Evolutionary conservation across 139 green algal genomes (phyloP).

Genomic region (Chlamydomonas sp.): DNA sequence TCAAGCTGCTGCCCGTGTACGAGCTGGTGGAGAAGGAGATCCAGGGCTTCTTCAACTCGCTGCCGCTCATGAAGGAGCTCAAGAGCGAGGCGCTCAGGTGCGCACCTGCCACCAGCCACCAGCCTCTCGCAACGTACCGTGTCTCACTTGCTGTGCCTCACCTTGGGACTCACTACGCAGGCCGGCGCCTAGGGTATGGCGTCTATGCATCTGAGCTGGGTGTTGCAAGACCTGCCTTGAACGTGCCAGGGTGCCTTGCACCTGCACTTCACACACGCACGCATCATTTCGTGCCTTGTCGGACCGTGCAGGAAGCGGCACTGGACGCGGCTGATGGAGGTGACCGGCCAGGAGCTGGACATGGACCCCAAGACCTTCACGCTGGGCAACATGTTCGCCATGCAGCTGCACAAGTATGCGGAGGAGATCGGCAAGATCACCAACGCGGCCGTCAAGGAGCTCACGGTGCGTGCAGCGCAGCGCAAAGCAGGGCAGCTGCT

Average conservation of each 20-base stretch:
- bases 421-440: constrained; percentile 82
- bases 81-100: constrained; percentile 81
- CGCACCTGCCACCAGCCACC: neutral
- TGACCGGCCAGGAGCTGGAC: constrained; percentile 86
- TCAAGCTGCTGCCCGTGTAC: constrained; percentile 76
- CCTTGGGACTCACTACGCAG: too few species aligned
- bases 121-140: too few species aligned
- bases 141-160: too few species aligned
- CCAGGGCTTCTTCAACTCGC: constrained; percentile 79
- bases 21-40: constrained; percentile 77
- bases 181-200: too few species aligned
- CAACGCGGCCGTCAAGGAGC: constrained; percentile 82
- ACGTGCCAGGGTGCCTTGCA: too few species aligned
- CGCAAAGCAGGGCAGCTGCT: too few species aligned
- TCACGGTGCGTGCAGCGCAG: constrained; percentile 54
- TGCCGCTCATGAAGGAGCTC: constrained; percentile 87
- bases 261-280: too few species aligned
- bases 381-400: constrained; percentile 83
- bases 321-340: constrained; percentile 83
- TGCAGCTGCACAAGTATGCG: constrained; percentile 78
- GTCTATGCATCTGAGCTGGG: too few species aligned
- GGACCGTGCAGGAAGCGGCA: constrained; percentile 67
- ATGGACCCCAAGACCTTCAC: constrained; percentile 88
- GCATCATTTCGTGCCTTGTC: neutral
- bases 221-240: too few species aligned